Evolutionary conservation across 495 filamentous ascomycete species (phyloP).

Genomic region (Evernia prunastri): DNA sequence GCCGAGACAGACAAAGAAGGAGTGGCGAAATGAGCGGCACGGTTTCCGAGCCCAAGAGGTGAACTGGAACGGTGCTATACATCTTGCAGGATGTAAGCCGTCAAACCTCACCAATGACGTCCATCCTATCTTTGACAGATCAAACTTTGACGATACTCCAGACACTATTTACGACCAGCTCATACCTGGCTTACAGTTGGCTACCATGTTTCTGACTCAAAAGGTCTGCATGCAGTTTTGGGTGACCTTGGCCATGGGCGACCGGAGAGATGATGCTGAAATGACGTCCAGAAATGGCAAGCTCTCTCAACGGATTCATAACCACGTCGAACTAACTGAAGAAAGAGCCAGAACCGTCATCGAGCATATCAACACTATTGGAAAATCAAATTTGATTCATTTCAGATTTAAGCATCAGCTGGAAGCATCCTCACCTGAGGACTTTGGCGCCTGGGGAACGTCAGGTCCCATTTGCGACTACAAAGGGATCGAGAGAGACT

Average conservation of each 20-base stretch:
- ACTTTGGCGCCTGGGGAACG: conserved; percentile 11
- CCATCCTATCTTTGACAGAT: conserved; percentile 23
- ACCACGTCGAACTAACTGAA: conserved; percentile 22
- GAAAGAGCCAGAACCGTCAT: conserved; percentile 20
- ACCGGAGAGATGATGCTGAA: conserved; percentile 19
- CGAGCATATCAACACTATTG: conserved; percentile 19
- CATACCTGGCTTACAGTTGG: conserved; percentile 24
- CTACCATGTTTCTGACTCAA: conserved; percentile 26
- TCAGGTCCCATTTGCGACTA: conserved; percentile 25
- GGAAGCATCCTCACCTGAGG: not conserved
- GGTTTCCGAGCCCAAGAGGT: conserved; percentile 26
- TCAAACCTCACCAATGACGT: conserved; percentile 27
- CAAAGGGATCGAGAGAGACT: conserved; percentile 11
- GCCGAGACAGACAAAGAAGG: conserved; percentile 2
- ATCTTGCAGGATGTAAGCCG: conserved; percentile 28
- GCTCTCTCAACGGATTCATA: conserved; percentile 22
- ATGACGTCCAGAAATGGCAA: conserved; percentile 22
- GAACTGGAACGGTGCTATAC: conserved; percentile 28
- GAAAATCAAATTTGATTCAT: conserved; percentile 21
- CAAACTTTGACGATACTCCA: conserved; percentile 24
- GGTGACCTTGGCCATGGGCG: conserved; percentile 26
- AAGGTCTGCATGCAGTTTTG: conserved; percentile 28
- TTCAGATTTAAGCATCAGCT: conserved; percentile 23
- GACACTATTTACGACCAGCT: conserved; percentile 27
- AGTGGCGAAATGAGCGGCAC: conserved; percentile 10